Percentiles rank a stretch among this genome's conserved stretches.
Conservation (phyloP, 805 yeast genomes). For the Teunomyces kruisii region DNA sequence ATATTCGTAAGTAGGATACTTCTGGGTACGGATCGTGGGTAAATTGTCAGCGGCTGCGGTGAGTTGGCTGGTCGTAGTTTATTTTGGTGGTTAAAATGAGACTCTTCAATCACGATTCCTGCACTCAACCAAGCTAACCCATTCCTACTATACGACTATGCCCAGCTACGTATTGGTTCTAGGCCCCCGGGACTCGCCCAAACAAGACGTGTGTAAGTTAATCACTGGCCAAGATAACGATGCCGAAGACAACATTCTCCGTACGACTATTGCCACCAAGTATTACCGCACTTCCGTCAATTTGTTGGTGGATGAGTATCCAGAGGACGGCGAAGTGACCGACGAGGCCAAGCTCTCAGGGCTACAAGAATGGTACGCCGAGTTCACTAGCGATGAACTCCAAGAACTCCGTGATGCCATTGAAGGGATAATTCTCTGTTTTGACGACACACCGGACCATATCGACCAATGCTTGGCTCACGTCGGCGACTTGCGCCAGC, state of each 20-base stretch:
- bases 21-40: too few relatives aligned
- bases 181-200: slow-evolving; percentile 45
- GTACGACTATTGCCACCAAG: slow-evolving; percentile 25
- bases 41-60: background rate
- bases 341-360: slow-evolving; percentile 11
- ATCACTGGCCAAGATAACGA: background rate
- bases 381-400: slow-evolving; percentile 37
- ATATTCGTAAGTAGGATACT: too few relatives aligned
- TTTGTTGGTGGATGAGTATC: slow-evolving; percentile 39
- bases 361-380: slow-evolving; percentile 38
- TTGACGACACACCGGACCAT: slow-evolving; percentile 22
- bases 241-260: slow-evolving; percentile 16
- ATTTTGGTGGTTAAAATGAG: background rate
- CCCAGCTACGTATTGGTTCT: slow-evolving; percentile 44
- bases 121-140: background rate
- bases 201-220: slow-evolving; percentile 27
- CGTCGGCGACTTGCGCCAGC: slow-evolving; percentile 9
- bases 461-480: slow-evolving; percentile 15
- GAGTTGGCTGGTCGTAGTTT: background rate
- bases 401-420: slow-evolving; percentile 45
- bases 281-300: slow-evolving; percentile 31
- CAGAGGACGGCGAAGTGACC: slow-evolving; percentile 14
- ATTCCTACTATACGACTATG: slow-evolving; percentile 5
- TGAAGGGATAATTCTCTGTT: slow-evolving; percentile 46
- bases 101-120: background rate